Conservation (phyloP, 164 flowering plant genomes). For the Umbellularia californica region DNA sequence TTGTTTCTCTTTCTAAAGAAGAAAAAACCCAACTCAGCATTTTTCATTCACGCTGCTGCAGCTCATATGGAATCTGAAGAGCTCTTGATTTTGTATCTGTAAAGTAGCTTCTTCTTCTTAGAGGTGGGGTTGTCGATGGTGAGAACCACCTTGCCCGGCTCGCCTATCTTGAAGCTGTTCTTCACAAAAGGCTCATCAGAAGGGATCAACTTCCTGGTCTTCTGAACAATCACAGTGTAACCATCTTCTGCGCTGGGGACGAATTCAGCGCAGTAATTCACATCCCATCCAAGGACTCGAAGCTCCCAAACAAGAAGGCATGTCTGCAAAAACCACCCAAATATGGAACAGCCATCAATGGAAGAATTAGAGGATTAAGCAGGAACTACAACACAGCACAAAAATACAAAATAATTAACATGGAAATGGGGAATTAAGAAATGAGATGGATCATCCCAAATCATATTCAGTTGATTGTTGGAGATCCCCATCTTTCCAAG, state of each 20-base stretch:
- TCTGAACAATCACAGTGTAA: constrained; percentile 68
- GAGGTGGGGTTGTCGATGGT: constrained; percentile 71
- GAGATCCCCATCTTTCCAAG: too few species aligned
- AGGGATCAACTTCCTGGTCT: constrained; percentile 50
- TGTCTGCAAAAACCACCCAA: constrained; percentile 31
- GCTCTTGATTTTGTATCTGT: constrained; percentile 72
- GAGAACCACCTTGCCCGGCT: constrained; percentile 71
- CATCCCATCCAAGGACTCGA: constrained; percentile 82
- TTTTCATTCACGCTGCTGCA: not conserved
- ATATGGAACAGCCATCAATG: not conserved
- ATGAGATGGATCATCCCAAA: not conserved
- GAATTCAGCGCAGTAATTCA: constrained; percentile 69
- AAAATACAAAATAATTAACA: not conserved
- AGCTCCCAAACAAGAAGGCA: constrained; percentile 61
- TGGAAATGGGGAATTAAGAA: not conserved
- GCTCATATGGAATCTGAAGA: constrained; percentile 17
- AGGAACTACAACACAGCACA: not conserved
- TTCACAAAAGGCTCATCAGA: constrained; percentile 56
- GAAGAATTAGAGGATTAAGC: not conserved
- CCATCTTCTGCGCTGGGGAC: constrained; percentile 59
- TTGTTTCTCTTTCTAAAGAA: not conserved
- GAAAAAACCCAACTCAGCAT: not conserved
- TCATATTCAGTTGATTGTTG: too few species aligned
- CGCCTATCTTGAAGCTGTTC: constrained; percentile 61
- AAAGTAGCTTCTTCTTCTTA: constrained; percentile 89